These are phyloP conservation scores for Talaromyces sp. DNA, from an alignment of 2,329 filamentous ascomycete genomes.

Conservation along the genomic window DNA sequence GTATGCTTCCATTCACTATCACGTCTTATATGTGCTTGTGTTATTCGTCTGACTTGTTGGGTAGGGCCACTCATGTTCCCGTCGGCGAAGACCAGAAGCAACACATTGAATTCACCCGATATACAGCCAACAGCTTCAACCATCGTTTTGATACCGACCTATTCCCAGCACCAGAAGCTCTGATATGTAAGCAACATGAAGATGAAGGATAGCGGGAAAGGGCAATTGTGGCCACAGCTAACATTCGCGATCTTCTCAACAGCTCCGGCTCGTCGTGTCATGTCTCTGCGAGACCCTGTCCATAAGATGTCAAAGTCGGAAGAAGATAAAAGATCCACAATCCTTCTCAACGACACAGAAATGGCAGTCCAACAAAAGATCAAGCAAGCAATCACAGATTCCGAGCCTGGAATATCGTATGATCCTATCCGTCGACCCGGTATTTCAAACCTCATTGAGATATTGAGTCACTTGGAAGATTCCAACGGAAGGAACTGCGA, in stretches of 20 bases:
- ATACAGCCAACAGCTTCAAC: slow-evolving; percentile 86
- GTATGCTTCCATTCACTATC: slow-evolving; percentile 36
- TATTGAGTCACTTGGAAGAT: slow-evolving; percentile 68
- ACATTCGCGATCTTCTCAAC: background rate
- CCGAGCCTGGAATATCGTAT: slow-evolving; percentile 63
- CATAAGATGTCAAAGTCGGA: slow-evolving; percentile 96
- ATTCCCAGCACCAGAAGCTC: slow-evolving; percentile 65
- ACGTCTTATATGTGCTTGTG: background rate
- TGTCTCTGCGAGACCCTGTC: slow-evolving; percentile 75
- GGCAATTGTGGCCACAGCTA: background rate
- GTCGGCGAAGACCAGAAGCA: slow-evolving; percentile 95
- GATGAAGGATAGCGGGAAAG: background rate
- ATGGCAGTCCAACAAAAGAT: slow-evolving; percentile 67
- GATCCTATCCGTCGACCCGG: slow-evolving; percentile 68
- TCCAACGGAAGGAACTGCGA: slow-evolving; percentile 51
- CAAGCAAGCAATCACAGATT: slow-evolving; percentile 72
- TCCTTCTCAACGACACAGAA: slow-evolving; percentile 71
- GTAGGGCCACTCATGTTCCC: slow-evolving; percentile 85
- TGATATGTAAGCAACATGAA: slow-evolving; percentile 60
- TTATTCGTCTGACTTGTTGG: background rate
- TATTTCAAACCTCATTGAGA: slow-evolving; percentile 79
- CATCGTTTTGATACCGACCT: slow-evolving; percentile 57
- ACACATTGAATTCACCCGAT: slow-evolving; percentile 87
- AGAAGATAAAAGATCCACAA: slow-evolving; percentile 65
- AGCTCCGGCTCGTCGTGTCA: slow-evolving; percentile 80